Base-by-base conservation (phyloP, 2,329 filamentous ascomycete genomes). In the Xylariomycetidae sp. region DNA sequence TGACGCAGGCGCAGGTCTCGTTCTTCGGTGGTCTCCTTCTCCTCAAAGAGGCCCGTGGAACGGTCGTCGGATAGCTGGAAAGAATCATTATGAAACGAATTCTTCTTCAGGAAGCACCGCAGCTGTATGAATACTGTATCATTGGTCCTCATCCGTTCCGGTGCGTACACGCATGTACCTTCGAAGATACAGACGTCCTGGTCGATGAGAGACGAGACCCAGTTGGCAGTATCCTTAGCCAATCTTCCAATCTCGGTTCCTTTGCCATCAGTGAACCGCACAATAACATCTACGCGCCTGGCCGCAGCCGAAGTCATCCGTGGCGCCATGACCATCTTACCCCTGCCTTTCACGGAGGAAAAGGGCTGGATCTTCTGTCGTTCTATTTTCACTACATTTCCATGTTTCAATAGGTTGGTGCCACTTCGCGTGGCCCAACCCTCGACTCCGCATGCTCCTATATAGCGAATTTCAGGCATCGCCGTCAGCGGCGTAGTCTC, bases 91-190 rank as follows among this genome's bases (percentile, higher is more conserved):
- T 82, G 73, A 50, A 98, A 97, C 0, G 88, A 84, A 13, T 76
- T 76, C 38, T 69, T 76, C 12, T 92, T 68, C 25, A 98, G 58
- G 35, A 74, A 94, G 53, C 85, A 92, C 34, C 76, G 74, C 27
- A 98, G 62, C 57, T 98, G 92, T 6, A 98, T 60, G 49, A 90
- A 94, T n/a, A 98, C 74, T 0, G 88, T 97, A 50, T 98, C 92
- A 51, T 94, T 95, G 7, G 89, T 92, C 31, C 86, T 74, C 30
- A 97, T 62, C 29, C 77, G 71, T 36, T 97, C 90, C 0, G 89
- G 89, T 0, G 86, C 86, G 58, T 85, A 97, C 2, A 98, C 88
- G 51, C 88, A 95, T 10, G 75, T 79, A 5, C 85, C 92, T 46
- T 94, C 85, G 41, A 98, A 94, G 15, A 66, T 75, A 66, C 89